phyloP scores from a whole-genome alignment of 371 early-diverging fungal species.

The Syncephalastrum sp. region DNA sequence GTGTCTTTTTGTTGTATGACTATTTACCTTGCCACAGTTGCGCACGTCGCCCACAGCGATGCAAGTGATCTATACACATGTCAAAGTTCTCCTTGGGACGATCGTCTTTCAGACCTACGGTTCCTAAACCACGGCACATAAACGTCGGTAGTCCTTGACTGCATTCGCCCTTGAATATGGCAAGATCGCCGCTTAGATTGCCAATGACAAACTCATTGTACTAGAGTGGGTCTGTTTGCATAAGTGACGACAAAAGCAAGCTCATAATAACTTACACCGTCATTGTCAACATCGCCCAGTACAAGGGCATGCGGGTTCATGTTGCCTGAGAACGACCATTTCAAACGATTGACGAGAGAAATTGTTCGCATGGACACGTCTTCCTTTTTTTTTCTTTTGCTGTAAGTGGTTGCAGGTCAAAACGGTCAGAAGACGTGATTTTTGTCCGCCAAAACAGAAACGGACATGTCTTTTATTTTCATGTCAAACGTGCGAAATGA shows the following conservation, averaged over 20 bases:
- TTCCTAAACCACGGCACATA: constrained; percentile 62
- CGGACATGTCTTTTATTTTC: too few relatives aligned
- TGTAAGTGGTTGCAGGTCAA: too few relatives aligned
- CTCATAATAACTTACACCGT: constrained; percentile 51
- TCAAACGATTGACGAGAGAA: constrained; percentile 70
- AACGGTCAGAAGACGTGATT: too few relatives aligned
- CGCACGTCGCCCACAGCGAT: constrained; percentile 67
- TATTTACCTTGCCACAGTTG: constrained; percentile 53
- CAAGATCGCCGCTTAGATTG: constrained; percentile 73
- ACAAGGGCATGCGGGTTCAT: constrained; percentile 79
- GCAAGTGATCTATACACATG: constrained; percentile 54
- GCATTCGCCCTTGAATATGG: constrained; percentile 76
- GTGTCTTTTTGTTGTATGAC: neutral
- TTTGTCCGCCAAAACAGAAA: too few relatives aligned
- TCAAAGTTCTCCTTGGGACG: neutral
- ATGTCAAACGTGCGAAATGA: too few relatives aligned
- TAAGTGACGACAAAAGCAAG: neutral
- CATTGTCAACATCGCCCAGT: constrained; percentile 81
- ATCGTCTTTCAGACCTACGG: constrained; percentile 35
- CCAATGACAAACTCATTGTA: constrained; percentile 85
- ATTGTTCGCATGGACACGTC: constrained; percentile 50
- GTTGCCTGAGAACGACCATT: constrained; percentile 82
- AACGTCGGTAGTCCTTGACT: constrained; percentile 50
- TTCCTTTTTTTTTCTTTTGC: neutral
- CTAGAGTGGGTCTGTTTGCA: constrained; percentile 28